Conservation (phyloP, 768 basidiomycete genomes). For the Trichaptum fuscoviolaceum region DNA sequence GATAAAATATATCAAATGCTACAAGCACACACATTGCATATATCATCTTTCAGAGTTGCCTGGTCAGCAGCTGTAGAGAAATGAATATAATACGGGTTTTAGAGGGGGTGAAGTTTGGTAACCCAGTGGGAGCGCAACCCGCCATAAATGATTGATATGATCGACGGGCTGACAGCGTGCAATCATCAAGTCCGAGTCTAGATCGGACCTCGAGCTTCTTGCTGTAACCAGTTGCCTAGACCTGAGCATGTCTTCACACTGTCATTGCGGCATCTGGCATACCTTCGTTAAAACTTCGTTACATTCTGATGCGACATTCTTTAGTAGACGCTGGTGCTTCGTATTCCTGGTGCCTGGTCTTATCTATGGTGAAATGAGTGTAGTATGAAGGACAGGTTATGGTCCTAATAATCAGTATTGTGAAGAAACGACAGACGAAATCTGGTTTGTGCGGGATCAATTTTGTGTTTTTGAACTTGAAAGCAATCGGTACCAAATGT, state of each 20-base stretch:
- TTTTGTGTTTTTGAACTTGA: not conserved
- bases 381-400: not conserved
- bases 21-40: no score
- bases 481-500: not conserved
- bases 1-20: no score
- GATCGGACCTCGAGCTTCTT: not conserved
- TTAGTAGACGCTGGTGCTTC: not conserved
- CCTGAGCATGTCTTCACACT: not conserved
- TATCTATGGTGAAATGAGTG: not conserved
- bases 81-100: no score
- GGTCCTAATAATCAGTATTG: not conserved
- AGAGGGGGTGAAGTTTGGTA: no score
- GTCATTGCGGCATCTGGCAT: not conserved
- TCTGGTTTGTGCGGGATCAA: not conserved
- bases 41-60: no score
- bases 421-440: not conserved
- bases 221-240: not conserved
- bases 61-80: no score
- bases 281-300: not conserved
- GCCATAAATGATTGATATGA: not conserved
- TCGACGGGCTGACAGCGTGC: not conserved
- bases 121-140: not conserved
- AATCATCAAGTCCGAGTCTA: slow-evolving; percentile 1
- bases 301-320: not conserved
- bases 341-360: not conserved